Conservation (phyloP, 2,329 filamentous ascomycete genomes). For the Ophiostoma pallidulum region DNA sequence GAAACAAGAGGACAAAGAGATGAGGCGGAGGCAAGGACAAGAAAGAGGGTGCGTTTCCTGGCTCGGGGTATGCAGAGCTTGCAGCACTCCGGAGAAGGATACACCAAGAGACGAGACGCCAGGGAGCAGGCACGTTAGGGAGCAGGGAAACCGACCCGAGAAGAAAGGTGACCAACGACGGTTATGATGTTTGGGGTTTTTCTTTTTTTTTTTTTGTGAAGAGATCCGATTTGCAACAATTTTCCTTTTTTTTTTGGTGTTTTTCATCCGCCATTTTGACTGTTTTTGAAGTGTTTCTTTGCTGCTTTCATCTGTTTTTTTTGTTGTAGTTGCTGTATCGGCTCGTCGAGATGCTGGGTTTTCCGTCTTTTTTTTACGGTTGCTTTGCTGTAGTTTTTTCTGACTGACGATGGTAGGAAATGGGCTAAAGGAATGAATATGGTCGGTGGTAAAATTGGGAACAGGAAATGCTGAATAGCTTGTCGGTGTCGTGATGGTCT, state of each 20-base stretch:
- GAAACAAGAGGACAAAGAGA: too few species aligned
- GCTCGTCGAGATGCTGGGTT: not conserved
- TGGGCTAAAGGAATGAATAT: conserved; percentile 20
- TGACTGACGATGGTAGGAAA: conserved; percentile 15
- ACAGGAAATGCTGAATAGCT: conserved; percentile 15
- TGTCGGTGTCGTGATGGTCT: conserved; percentile 4
- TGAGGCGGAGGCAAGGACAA: too few species aligned
- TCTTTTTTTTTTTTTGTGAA: conserved; percentile 6
- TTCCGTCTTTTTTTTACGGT: conserved; percentile 9
- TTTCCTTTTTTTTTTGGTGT: too few species aligned
- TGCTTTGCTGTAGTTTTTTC: not conserved
- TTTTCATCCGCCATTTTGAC: conserved; percentile 10
- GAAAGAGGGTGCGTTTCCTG: too few species aligned
- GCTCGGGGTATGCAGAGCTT: too few species aligned
- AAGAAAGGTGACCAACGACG: too few species aligned
- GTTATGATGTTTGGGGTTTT: not conserved
- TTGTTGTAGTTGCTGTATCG: not conserved
- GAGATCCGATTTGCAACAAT: too few species aligned
- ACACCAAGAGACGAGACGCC: not conserved
- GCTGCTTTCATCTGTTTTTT: not conserved
- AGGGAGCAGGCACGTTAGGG: not conserved
- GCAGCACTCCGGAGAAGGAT: too few species aligned
- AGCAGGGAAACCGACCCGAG: not conserved
- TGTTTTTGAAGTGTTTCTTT: not conserved
- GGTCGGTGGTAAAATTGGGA: conserved; percentile 19